Percentiles rank a stretch among this genome's conserved stretches.
Conservation (phyloP, 331 rosid species). For the Spiraea crenata region DNA sequence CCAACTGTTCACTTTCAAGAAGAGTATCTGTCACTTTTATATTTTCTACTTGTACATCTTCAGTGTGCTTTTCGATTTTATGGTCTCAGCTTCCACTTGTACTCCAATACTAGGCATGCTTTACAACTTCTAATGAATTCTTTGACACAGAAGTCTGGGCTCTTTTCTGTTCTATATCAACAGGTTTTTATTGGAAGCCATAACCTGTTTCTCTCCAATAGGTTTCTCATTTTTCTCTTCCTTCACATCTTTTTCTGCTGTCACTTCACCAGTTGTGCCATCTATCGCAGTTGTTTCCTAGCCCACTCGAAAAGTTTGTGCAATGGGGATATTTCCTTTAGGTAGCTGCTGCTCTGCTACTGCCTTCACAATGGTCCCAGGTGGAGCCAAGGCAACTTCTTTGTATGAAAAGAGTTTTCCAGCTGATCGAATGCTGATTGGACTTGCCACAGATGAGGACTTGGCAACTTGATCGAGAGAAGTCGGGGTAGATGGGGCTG, state of each 20-base stretch:
- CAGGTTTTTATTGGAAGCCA: slow-evolving; percentile 27
- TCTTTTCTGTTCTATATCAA: slow-evolving; percentile 28
- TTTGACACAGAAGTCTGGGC: slow-evolving; percentile 19
- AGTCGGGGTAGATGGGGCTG: slow-evolving; percentile 70
- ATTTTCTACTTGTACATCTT: slow-evolving; percentile 40
- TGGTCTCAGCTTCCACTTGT: slow-evolving; percentile 30
- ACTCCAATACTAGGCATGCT: slow-evolving; percentile 30
- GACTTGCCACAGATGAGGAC: slow-evolving; percentile 44
- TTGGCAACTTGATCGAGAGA: slow-evolving; percentile 51
- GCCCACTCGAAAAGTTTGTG: slow-evolving; percentile 40
- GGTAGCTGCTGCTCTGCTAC: slow-evolving; percentile 63
- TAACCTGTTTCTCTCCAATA: slow-evolving; percentile 29
- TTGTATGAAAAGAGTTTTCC: slow-evolving; percentile 89
- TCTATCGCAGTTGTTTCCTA: slow-evolving; percentile 34
- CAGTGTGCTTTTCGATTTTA: slow-evolving; percentile 28
- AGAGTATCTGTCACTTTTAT: slow-evolving; percentile 19
- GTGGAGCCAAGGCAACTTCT: slow-evolving; percentile 98
- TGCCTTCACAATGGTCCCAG: slow-evolving; percentile 93
- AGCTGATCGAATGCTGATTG: slow-evolving; percentile 61
- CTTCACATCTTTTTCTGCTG: slow-evolving; percentile 35
- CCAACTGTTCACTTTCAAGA: slow-evolving; percentile 32
- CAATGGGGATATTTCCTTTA: slow-evolving; percentile 42
- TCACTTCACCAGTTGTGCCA: slow-evolving; percentile 30
- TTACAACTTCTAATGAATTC: slow-evolving; percentile 31
- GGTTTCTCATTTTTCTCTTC: slow-evolving; percentile 35